Base-by-base conservation (phyloP, 768 basidiomycete species). In the Lanmaoa rubissima region DNA sequence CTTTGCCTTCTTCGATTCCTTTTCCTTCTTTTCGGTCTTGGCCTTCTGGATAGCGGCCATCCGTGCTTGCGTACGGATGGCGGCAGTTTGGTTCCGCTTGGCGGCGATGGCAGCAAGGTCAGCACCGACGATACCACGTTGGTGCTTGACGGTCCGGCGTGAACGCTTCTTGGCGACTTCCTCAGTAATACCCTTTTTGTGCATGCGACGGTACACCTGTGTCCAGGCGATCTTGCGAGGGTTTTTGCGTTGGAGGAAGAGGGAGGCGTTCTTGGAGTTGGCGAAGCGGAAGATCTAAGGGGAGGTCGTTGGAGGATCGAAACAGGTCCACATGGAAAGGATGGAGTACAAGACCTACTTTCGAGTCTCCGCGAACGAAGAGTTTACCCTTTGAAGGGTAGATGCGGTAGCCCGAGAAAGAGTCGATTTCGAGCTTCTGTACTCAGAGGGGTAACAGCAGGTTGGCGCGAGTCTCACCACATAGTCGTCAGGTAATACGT, bases 191-290 rank as follows among this genome's bases (percentile, higher is more conserved):
- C 97, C 97, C 87, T 99, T 99, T 87, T 96, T 97, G 86, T 98
- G 97, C 88, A 97, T 92, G 67, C 94, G 90, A 63, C 92, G 90
- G 83, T 90, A 96, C 60, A 90, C 84, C 67, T 80, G 77, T 39
- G 96, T 98, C 96, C 96, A 98, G 61, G 96, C 89, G 78, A 98
- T 94, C 86, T 98, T 98, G 73, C 97, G 92, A 51, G 97, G 97
- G 83, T 99, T 98, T 82, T 99, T 99, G 80, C 96, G 92, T 77
- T 99, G 97, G 57, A 91, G 80, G 87, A 98, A 98, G 64, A 99
- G 89, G 59, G 96, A 98, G 60, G 94, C 83, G 71, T 86, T 91
- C 85, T 98, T 98, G 62, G 92, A 91, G 73, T 76, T 80, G 65
- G 88, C 82, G 79, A 98, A 98, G 75, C 96, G 93, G 90, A 96